Conservation (phyloP, 2,329 filamentous ascomycete species). For the Calonectria leucothoes region DNA sequence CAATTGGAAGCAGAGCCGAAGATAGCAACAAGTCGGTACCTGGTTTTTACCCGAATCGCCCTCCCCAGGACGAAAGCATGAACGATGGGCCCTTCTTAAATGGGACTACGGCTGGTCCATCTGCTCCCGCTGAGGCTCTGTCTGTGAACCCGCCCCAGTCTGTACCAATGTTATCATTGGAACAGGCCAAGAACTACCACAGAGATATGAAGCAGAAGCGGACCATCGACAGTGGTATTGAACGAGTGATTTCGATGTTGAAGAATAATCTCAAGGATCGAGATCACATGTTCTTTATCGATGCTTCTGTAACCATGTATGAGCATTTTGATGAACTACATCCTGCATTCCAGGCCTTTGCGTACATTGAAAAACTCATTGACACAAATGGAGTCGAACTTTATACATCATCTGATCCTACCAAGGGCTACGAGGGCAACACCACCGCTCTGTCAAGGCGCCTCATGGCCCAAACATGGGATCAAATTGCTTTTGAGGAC, state of each 20-base stretch:
- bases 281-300: background rate
- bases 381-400: background rate
- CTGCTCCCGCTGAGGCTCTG: background rate
- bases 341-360: background rate
- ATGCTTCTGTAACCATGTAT: background rate
- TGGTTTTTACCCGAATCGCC: background rate
- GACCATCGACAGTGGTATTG: background rate
- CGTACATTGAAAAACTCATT: background rate
- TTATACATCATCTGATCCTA: background rate
- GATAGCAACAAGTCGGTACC: rapidly evolving
- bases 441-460: background rate
- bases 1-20: background rate
- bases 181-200: background rate
- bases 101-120: background rate
- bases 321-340: background rate
- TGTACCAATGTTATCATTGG: background rate
- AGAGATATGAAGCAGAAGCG: background rate
- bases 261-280: background rate
- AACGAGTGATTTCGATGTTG: background rate
- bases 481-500: background rate
- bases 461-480: background rate
- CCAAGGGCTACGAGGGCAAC: background rate
- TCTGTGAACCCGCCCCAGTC: background rate
- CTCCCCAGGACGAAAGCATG: background rate
- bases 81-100: background rate